Conservation (phyloP, 257 asterid genomes). For the Schizonepeta tenuifolia region DNA sequence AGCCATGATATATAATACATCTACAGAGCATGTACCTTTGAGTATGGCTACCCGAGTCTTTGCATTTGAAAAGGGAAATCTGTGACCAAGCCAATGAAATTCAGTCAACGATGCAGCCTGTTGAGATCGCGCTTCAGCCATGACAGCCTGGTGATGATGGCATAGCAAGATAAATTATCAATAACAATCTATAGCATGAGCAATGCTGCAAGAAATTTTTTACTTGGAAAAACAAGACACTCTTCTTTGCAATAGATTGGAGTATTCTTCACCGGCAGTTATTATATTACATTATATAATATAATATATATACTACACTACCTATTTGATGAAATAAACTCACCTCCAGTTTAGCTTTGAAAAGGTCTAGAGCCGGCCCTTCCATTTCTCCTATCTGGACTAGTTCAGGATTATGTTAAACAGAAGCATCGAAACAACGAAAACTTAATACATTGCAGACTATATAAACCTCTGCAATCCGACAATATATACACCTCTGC, state of each 20-base stretch:
- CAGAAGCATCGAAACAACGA: too few species aligned
- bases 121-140: slow-evolving; percentile 99
- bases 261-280: not conserved
- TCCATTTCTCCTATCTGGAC: slow-evolving; percentile 87
- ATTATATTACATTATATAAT: too few species aligned
- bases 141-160: slow-evolving; percentile 72
- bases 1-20: not conserved
- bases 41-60: slow-evolving; percentile 90
- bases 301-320: slow-evolving; percentile 19
- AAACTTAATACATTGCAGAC: too few species aligned
- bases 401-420: too few species aligned
- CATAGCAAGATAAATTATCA: slow-evolving; percentile 32
- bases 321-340: slow-evolving; percentile 28
- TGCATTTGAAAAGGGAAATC: slow-evolving; percentile 89
- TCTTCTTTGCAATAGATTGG: slow-evolving; percentile 15
- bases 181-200: slow-evolving; percentile 19
- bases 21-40: slow-evolving; percentile 63
- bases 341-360: slow-evolving; percentile 96
- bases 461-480: too few species aligned
- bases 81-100: slow-evolving; percentile 88
- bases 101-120: slow-evolving; percentile 98
- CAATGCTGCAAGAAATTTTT: slow-evolving; percentile 1
- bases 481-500: too few species aligned
- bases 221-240: slow-evolving; percentile 24
- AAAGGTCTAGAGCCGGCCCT: slow-evolving; percentile 93